Base-by-base conservation (phyloP, 2,329 filamentous ascomycete species). In the Aspergillus novofumigatus region DNA sequence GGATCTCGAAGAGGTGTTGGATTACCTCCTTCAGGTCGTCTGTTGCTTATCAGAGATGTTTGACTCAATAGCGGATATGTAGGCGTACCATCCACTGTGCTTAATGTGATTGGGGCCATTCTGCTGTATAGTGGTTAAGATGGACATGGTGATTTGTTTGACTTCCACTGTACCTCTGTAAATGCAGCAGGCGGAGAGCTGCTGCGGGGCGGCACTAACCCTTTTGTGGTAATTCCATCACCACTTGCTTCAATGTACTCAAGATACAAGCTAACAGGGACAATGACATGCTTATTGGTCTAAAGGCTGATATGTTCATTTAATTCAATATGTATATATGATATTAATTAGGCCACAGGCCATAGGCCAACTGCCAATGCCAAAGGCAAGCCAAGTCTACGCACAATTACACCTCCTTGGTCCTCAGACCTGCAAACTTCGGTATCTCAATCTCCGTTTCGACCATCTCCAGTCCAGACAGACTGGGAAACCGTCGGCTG, bases 381-480 rank as follows among this genome's bases (percentile, higher is more conserved):
- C 28, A 26, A 26, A 35, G 14, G 11, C 32, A 6, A 35, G 32
- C 32, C 32, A 56, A 41, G 50, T 51, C 55, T 44, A 59, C 51
- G 51, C 41, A 50, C 51, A 26, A 60, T 62, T 72, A 77, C 57
- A 78, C 72, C 65, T 79, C 77, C 60, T 73, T 74, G 10, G 75
- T 78, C 56, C 75, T 68, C 53, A 78, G 57, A 57, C 69, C 68
- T 26, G 71, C 63, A 45, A 72, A 61, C 52, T 72, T 75, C 49
- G 69, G 71, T 50, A 73, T 61, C 58, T 77, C 75, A 51, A 81
- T 80, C 64, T 84, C 88, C 59, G 86, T 84, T 76, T 94, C 90
- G n/a, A 91, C 88, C 86, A 93, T 90, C 77, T 97, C 92, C 64
- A 97, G 84, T 9, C 91, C 84, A 55, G 86, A 87, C 57, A 97